These are phyloP conservation scores for Nigrospora oryzae DNA, from an alignment of 2,329 filamentous ascomycete genomes.

Conservation along the genomic window DNA sequence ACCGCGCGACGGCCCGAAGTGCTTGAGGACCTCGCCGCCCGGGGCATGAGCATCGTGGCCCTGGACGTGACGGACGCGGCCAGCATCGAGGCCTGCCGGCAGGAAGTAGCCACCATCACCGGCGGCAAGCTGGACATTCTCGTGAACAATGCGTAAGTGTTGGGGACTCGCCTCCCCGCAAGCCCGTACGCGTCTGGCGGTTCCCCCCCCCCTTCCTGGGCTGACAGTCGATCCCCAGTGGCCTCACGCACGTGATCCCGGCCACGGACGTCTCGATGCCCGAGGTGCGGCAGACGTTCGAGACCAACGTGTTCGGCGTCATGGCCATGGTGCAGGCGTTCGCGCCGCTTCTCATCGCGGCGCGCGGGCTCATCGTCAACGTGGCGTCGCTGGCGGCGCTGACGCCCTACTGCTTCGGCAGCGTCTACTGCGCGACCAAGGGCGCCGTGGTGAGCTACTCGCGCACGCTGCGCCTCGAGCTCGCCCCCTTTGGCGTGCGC, in stretches of 20 bases:
- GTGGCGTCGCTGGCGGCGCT: constrained; percentile 37
- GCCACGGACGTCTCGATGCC: constrained; percentile 39
- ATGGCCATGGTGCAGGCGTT: constrained; percentile 43
- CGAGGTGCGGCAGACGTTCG: constrained; percentile 40
- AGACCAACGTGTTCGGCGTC: constrained; percentile 45
- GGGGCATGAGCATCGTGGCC: constrained; percentile 39
- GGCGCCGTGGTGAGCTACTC: constrained; percentile 41
- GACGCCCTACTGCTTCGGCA: constrained; percentile 38
- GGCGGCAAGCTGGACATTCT: constrained; percentile 47
- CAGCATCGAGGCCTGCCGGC: constrained; percentile 40
- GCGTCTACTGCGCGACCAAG: constrained; percentile 41
- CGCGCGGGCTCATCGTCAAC: constrained; percentile 41
- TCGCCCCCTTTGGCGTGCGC: constrained; percentile 39
- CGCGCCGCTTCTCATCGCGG: constrained; percentile 32
- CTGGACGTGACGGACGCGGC: constrained; percentile 45
- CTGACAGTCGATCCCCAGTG: constrained; percentile 19
- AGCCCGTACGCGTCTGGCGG: neutral
- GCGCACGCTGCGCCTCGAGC: constrained; percentile 38
- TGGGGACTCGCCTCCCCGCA: neutral
- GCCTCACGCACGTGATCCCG: constrained; percentile 36
- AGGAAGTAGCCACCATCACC: constrained; percentile 37
- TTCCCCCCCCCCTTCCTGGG: too few relatives aligned
- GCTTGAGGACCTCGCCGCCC: constrained; percentile 31
- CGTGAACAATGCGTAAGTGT: constrained; percentile 48
- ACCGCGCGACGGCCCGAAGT: constrained; percentile 43